Percentiles rank a stretch among this genome's conserved stretches.
phyloP scores from a whole-genome alignment of 441 rosid species.

The Populus hybrid region DNA sequence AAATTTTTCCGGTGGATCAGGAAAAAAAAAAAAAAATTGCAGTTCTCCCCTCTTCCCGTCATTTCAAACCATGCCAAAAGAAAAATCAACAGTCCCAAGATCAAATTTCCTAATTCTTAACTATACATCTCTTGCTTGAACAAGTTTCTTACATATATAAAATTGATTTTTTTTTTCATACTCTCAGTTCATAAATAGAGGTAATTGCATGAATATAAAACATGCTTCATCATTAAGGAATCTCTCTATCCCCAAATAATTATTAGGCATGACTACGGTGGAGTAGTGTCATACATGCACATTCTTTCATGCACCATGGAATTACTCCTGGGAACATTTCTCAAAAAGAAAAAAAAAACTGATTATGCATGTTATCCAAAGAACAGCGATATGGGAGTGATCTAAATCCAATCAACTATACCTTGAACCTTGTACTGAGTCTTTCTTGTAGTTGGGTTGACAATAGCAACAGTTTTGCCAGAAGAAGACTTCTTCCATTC shows the following conservation, averaged over 20 bases:
- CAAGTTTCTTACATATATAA: neutral
- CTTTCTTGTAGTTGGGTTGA: conserved; percentile 81
- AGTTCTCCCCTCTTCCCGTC: neutral
- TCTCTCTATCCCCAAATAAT: neutral
- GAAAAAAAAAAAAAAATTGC: neutral
- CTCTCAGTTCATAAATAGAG: neutral
- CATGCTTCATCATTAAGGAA: neutral
- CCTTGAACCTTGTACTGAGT: conserved; percentile 97
- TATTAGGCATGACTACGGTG: neutral
- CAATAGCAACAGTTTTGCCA: conserved; percentile 69
- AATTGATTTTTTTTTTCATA: neutral
- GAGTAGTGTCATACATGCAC: neutral
- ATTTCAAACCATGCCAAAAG: neutral
- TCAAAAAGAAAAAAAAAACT: neutral
- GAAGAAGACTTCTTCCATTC: conserved; percentile 84
- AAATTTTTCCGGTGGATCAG: neutral
- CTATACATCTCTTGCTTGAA: neutral
- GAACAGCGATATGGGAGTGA: neutral
- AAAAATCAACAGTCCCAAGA: neutral
- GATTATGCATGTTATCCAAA: neutral
- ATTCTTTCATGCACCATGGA: neutral
- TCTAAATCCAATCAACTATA: conserved; percentile 11
- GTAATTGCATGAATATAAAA: neutral
- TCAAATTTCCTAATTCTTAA: neutral
- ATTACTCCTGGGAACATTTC: neutral